Percentiles rank a stretch among this genome's conserved stretches.
phyloP scores from a whole-genome alignment of 805 yeast genomes.

The Pichia exigua region DNA sequence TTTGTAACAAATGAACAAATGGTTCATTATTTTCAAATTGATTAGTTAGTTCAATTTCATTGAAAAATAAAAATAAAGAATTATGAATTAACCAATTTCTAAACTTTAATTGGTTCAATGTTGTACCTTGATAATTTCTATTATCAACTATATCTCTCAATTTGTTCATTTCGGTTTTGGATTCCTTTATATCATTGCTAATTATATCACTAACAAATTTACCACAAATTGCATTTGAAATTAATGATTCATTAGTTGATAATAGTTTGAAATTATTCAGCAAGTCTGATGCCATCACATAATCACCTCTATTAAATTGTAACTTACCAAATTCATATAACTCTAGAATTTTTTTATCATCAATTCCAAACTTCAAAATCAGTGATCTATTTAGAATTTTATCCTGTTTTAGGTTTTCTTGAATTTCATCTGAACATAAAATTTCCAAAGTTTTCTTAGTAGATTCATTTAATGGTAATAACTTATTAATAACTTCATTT shows the following conservation, averaged over 20 bases:
- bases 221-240: constrained; percentile 60
- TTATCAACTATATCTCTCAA: constrained; percentile 54
- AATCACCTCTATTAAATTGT: constrained; percentile 58
- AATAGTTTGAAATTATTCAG: constrained; percentile 49
- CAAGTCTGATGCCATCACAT: constrained; percentile 50
- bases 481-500: constrained; percentile 32
- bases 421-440: constrained; percentile 42
- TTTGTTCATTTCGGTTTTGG: constrained; percentile 44
- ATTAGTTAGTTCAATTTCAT: constrained; percentile 7
- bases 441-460: constrained; percentile 40
- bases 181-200: constrained; percentile 43
- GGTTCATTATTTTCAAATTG: neutral
- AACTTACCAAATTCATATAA: constrained; percentile 53
- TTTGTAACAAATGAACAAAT: constrained; percentile 33
- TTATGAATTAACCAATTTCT: constrained; percentile 67
- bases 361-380: constrained; percentile 36
- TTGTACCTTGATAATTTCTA: constrained; percentile 40
- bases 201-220: constrained; percentile 55
- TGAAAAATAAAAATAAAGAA: constrained; percentile 54
- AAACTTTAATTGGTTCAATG: constrained; percentile 51
- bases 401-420: constrained; percentile 46
- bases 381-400: constrained; percentile 45
- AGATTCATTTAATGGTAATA: constrained; percentile 31
- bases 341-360: constrained; percentile 40
- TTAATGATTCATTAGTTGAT: constrained; percentile 42